phyloP scores from a whole-genome alignment of 192 early-diverging fungal genomes.

The Endogone sp. region DNA sequence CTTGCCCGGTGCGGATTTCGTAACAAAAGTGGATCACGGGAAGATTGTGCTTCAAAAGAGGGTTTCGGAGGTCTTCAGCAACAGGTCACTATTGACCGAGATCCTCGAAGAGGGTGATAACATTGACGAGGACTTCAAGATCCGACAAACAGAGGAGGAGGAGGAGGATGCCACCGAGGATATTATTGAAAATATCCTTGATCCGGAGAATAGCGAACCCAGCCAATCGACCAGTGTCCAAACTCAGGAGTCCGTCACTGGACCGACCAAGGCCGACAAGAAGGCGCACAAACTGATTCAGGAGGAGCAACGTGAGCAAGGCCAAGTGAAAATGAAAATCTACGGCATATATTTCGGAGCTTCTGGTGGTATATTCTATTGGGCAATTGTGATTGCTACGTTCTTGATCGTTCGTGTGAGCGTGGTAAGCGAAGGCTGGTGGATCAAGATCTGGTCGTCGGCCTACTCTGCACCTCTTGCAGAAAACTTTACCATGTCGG shows the following conservation, averaged over 20 bases:
- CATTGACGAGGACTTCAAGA: slow-evolving; percentile 28
- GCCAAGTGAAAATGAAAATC: slow-evolving; percentile 67
- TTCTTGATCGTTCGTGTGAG: slow-evolving; percentile 35
- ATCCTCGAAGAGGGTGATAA: slow-evolving; percentile 24
- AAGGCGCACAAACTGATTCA: slow-evolving; percentile 55
- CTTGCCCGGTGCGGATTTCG: slow-evolving; percentile 40
- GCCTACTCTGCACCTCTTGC: slow-evolving; percentile 15
- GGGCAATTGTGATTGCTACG: slow-evolving; percentile 41
- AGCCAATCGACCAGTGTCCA: background rate
- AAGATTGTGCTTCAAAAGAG: slow-evolving; percentile 32
- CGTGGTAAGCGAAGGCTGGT: slow-evolving; percentile 43
- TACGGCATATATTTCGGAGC: slow-evolving; percentile 73
- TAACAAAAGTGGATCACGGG: slow-evolving; percentile 55
- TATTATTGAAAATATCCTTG: background rate
- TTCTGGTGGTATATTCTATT: slow-evolving; percentile 54
- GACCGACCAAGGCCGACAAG: slow-evolving; percentile 13
- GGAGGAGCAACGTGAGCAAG: slow-evolving; percentile 69
- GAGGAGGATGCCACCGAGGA: background rate
- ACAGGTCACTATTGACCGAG: slow-evolving; percentile 24
- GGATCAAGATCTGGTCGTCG: slow-evolving; percentile 48
- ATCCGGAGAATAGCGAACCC: background rate
- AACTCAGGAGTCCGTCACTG: background rate
- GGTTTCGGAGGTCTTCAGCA: slow-evolving; percentile 20
- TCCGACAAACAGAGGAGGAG: background rate
- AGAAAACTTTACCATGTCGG: background rate